Base-by-base conservation (phyloP, 306 rosid species). In the Sphenostylis stenocarpa region DNA sequence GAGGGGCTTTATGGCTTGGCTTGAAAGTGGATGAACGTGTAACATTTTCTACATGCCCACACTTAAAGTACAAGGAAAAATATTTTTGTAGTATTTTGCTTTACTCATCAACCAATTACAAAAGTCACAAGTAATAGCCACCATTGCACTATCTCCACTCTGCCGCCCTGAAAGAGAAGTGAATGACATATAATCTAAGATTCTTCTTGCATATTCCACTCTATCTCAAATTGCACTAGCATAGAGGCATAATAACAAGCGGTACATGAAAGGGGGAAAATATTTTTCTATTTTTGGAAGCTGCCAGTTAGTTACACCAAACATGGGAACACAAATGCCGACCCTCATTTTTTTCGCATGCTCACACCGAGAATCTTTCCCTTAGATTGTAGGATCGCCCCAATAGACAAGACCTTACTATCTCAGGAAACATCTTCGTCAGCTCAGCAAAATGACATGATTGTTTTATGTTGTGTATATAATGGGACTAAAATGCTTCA, bases 21-120 rank as follows among this genome's bases (percentile, higher is more conserved):
- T 92, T 96, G 94, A 71, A 96, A 96, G 99, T 84, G 91, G 86
- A 91, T 90, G 91, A 89, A 89, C 89, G 85, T 88, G 86, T 87
- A 78, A 76, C 84, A 91, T 83, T 89, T 89, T 87, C 89, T 71
- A 77, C 87, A 96, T 85, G 89, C 90, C 96, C 78, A 91, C 87
- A 79, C 98, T 93, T 96, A 82, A 93, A 96, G 99, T 87, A 70
- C 90, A 96, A 96, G 93, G 86, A 81, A 92, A 70, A 43, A 26
- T 29, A 62, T 20, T 61, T 83, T 80, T 88, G 75, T 63, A 85
- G 84, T 76, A 61, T 86, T 80, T 91, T 93, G 99, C 99, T 96
- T 96, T 90, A 96, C 99, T 92, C 98, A 73, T 85, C 96, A 88
- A 68, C 88, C 86, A 87, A 77, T 86, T 63, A 79, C 81, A 87